Evolutionary conservation across 2,329 filamentous ascomycete genomes (phyloP), one percentile per base, ranked within the genome.

Genomic region (Pezicula neosporulosa): DNA sequence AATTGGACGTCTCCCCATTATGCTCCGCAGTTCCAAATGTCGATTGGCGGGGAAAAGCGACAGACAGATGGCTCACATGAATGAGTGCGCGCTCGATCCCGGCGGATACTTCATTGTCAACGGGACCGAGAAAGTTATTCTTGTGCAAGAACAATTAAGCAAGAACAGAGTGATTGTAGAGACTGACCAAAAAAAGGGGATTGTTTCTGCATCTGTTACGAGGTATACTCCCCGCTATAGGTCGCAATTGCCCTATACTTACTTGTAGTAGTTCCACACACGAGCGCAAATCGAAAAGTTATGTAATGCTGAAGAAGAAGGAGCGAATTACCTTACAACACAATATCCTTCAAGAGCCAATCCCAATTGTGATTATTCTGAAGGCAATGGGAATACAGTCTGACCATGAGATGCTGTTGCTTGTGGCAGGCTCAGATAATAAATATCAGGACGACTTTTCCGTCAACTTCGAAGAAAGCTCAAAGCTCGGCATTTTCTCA

Each of bases 91-190:
- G 13, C 77, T 99, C 38, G 94, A 99, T 66, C 94, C 95, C 1
- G 94, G 94, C 56, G 94, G 94, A 48, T 99, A 99, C 70, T 99
- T 99, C 65, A 94, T 99, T 64, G 91, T 97, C 59, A 90, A 93
- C 63, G 94, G 94, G 44, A 97, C 95, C 18, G 94, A 99, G 70
- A 99, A 99, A 75, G 94, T 99, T 61, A 99, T 99, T 65, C 76
- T 99, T 41, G 95, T 99, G 13, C 94, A 99, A 70, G 95, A 99
- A 67, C 94, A 99, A 72, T 76, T 99, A 66, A 99, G 94, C 80
- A 99, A 99, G 80, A 99, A 99, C 71, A 85, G 94, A 75, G 89
- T 99, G 64, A 97, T 99, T 67, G 93, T 99, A 15, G 95, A 99
- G 71, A 86, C 90, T 50, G 89, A 93, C 63, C 80, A 86, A 48